phyloP scores from a whole-genome alignment of 2,329 filamentous ascomycete species.

The Penicillium sp. region DNA sequence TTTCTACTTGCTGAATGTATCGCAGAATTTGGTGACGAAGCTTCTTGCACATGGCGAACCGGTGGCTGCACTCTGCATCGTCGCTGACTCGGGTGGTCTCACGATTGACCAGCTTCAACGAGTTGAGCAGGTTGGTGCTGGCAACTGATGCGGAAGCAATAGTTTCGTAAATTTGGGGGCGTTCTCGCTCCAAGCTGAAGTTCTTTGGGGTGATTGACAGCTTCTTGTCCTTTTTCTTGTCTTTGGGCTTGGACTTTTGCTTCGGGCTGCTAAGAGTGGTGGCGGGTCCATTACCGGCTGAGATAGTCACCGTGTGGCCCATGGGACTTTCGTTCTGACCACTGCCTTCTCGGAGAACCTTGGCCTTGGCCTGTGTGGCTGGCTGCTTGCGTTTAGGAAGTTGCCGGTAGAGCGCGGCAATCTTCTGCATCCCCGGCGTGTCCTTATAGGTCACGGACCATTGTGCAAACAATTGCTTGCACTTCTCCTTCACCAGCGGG shows the following conservation, averaged over 20 bases:
- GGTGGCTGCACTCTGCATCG: conserved; percentile 65
- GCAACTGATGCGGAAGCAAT: conserved; percentile 86
- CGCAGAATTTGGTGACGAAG: conserved; percentile 78
- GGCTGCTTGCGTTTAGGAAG: conserved; percentile 63
- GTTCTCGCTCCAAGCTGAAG: conserved; percentile 83
- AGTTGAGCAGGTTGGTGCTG: conserved; percentile 83
- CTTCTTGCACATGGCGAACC: conserved; percentile 81
- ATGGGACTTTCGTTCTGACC: conserved; percentile 34
- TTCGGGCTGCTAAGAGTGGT: conserved; percentile 33
- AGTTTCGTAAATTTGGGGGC: conserved; percentile 76
- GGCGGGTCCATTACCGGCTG: conserved; percentile 33
- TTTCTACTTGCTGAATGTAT: conserved; percentile 88
- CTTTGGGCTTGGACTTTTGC: conserved; percentile 35
- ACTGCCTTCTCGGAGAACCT: conserved; percentile 75
- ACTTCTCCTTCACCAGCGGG: conserved; percentile 79
- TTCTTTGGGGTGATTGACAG: conserved; percentile 44
- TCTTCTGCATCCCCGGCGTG: conserved; percentile 70
- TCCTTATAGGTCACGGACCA: conserved; percentile 81
- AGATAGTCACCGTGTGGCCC: conserved; percentile 37
- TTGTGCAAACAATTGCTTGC: conserved; percentile 74
- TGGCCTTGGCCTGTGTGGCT: conserved; percentile 70
- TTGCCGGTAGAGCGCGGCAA: conserved; percentile 71
- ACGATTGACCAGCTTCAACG: conserved; percentile 82
- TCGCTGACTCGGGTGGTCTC: conserved; percentile 83
- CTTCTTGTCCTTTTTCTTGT: conserved; percentile 54